These are phyloP conservation scores for Chytriomyces sp. DNA, from an alignment of 192 early-diverging fungal species.

Conservation along the genomic window DNA sequence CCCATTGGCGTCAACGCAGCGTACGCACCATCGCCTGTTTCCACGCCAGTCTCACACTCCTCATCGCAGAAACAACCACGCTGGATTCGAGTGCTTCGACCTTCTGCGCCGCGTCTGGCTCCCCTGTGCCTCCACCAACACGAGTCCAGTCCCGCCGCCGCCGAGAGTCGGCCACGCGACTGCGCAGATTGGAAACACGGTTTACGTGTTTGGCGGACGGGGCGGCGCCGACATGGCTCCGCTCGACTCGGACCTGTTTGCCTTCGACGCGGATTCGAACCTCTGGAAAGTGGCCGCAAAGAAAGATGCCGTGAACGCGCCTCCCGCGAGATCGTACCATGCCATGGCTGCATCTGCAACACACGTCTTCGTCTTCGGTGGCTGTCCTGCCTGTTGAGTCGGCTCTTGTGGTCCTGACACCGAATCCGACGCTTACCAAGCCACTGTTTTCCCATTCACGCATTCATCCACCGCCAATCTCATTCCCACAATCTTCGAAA, in stretches of 20 bases:
- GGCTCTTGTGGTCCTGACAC: too few relatives aligned
- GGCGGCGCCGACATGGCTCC: conserved; percentile 14
- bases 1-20: background rate
- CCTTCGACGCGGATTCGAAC: background rate
- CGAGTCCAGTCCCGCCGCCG: too few relatives aligned
- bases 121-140: background rate
- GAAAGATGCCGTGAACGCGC: background rate
- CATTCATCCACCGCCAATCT: too few relatives aligned
- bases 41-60: background rate
- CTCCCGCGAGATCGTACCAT: background rate
- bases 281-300: background rate
- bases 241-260: background rate
- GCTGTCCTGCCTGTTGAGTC: conserved; percentile 1
- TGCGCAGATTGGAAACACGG: background rate
- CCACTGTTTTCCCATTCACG: too few relatives aligned
- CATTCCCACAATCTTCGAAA: too few relatives aligned
- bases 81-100: background rate
- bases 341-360: background rate
- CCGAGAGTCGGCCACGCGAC: conserved; percentile 11
- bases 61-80: background rate
- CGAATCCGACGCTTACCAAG: too few relatives aligned
- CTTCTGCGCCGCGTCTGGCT: background rate
- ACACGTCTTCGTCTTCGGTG: conserved; percentile 7
- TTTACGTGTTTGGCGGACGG: conserved; percentile 7
- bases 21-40: background rate